Percentiles rank a stretch among this genome's conserved stretches.
Evolutionary conservation across 2,329 filamentous ascomycete species (phyloP).

Genomic region (Lachnellula occidentalis): DNA sequence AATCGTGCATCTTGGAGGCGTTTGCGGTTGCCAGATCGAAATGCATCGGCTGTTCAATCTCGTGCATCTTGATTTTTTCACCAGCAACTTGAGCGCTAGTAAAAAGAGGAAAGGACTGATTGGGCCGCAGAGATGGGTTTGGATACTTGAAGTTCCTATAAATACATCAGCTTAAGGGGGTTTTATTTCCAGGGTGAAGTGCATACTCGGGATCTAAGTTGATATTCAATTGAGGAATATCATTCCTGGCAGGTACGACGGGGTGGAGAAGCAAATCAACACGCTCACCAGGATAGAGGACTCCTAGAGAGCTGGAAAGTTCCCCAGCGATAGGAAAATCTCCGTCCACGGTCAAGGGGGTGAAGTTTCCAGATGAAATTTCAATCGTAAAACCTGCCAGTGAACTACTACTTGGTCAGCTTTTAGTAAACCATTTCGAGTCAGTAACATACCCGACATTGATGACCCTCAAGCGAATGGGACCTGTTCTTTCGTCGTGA

Average conservation of each 20-base stretch:
- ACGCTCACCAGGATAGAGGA: constrained; percentile 37
- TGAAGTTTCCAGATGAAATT: constrained; percentile 10
- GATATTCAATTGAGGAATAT: constrained; percentile 12
- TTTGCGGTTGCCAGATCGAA: constrained; percentile 22
- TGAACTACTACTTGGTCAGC: constrained; percentile 4
- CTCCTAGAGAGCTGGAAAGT: constrained; percentile 32
- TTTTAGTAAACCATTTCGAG: neutral
- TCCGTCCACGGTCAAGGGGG: constrained; percentile 33
- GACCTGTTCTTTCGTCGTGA: constrained; percentile 19
- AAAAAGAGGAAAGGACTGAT: constrained; percentile 34
- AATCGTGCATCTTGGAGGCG: neutral
- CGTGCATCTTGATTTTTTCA: neutral
- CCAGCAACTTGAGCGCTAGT: neutral
- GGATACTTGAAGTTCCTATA: constrained; percentile 39
- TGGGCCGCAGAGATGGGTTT: constrained; percentile 36
- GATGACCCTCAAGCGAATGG: constrained; percentile 32
- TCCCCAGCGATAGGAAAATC: constrained; percentile 28
- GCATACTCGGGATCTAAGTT: constrained; percentile 34
- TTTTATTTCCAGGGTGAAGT: neutral
- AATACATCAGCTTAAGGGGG: neutral
- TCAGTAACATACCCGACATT: constrained; percentile 36
- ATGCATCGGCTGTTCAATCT: neutral
- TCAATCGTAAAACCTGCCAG: constrained; percentile 17
- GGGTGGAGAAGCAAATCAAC: constrained; percentile 31
- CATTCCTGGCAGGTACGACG: neutral